phyloP scores from a whole-genome alignment of 1,139 yeast species.

The Candida albicans region DNA sequence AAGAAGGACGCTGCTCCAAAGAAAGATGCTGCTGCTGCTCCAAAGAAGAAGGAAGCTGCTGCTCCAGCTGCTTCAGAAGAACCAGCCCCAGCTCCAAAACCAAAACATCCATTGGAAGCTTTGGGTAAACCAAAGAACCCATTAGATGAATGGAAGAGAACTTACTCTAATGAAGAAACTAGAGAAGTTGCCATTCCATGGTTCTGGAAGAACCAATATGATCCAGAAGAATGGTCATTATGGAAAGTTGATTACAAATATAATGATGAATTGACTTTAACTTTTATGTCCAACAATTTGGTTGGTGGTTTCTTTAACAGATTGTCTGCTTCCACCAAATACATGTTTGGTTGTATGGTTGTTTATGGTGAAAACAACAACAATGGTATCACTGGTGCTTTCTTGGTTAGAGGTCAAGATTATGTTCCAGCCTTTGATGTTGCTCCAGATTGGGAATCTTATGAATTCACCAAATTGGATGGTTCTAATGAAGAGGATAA shows the following conservation, averaged over 20 bases:
- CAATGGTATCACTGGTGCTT: conserved; percentile 95
- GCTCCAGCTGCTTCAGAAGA: conserved; percentile 45
- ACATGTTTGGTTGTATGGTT: conserved; percentile 88
- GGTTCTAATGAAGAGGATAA: conserved; percentile 34
- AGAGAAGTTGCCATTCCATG: conserved; percentile 92
- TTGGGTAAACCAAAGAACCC: conserved; percentile 73
- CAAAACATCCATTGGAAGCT: conserved; percentile 87
- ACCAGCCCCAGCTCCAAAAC: conserved; percentile 56
- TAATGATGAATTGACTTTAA: conserved; percentile 94
- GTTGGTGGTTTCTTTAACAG: conserved; percentile 99
- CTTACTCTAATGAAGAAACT: conserved; percentile 95
- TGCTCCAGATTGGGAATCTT: conserved; percentile 97
- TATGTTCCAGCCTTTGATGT: conserved; percentile 88
- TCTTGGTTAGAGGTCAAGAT: conserved; percentile 94
- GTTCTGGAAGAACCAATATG: conserved; percentile 92
- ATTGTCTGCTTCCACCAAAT: conserved; percentile 86
- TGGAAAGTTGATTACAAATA: conserved; percentile 96
- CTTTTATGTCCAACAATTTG: conserved; percentile 98
- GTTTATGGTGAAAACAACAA: conserved; percentile 98
- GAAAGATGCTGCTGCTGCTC: conserved; percentile 23
- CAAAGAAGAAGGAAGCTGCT: conserved; percentile 14
- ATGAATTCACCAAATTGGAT: conserved; percentile 44
- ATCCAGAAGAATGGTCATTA: conserved; percentile 90
- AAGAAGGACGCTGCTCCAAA: conserved; percentile 27
- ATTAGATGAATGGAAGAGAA: conserved; percentile 94